Evolutionary conservation across 768 basidiomycete species (phyloP), one percentile per base, ranked within the genome.

Genomic region (Sutorius australiensis): DNA sequence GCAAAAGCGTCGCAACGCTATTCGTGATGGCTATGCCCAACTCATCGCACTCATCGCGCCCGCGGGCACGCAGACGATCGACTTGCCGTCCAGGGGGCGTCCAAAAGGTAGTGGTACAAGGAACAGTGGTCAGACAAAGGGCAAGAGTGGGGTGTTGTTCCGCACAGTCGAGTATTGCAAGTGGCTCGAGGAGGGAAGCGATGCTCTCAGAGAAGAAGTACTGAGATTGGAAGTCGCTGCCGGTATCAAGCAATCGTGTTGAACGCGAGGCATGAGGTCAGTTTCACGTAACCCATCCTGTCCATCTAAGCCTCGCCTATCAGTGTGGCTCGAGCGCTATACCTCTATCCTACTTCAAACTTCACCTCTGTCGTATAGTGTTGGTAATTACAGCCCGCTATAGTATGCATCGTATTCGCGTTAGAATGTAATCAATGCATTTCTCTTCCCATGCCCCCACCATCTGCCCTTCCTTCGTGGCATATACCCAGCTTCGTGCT

Each of bases 1-100:
- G 67, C 92, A 95, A 72, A 91, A 91, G 63, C 88, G 93, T 8
- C 83, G 93, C 10, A 95, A 95, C 63, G 89, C 89, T 46, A 95
- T 95, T 60, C 84, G 90, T 38, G 86, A 90, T 56, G 92, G 92
- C 37, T 95, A 94, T 70, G 84, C 89, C 1, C 89, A 92, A 65
- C 73, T 95, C 38, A 92, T 92, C 31, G 73, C 84, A 0, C 74
- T 95, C 21, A 83, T 95, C 49, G 83, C 89, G 0, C 88, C 90
- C n/a, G 85, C 83, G 5, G 89, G 88, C 5, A 76, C 83, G 2
- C 81, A 86, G 46, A 77, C 80, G 0, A 81, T 88, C 36, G 83
- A 81, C 36, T 81, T 87, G 81, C 89, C 87, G 16, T 85, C 84
- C 7, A 77, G 89, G 45, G 89, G 89, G 2, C 73, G 89, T 27